These are phyloP conservation scores for Puccinia coronata DNA, from an alignment of 1,284 basidiomycete genomes.

Conservation along the genomic window DNA sequence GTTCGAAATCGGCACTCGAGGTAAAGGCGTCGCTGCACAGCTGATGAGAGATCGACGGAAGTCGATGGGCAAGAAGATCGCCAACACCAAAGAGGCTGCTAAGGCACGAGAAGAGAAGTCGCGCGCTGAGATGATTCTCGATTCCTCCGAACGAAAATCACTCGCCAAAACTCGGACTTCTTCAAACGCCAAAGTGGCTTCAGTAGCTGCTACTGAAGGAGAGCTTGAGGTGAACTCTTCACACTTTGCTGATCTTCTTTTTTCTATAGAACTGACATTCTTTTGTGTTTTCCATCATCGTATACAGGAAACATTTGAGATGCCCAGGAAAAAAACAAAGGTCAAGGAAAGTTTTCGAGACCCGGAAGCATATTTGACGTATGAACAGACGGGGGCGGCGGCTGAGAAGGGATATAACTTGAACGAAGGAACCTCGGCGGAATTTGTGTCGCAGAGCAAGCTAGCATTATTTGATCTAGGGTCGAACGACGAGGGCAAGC, in stretches of 20 bases:
- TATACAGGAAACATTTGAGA: conserved; percentile 74
- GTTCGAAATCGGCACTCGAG: conserved; percentile 80
- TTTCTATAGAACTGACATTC: background rate
- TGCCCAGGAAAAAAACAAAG: conserved; percentile 62
- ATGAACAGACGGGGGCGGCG: conserved; percentile 79
- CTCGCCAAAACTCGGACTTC: conserved; percentile 52
- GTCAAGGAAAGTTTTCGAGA: conserved; percentile 68
- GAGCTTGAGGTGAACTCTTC: conserved; percentile 42
- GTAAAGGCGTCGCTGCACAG: conserved; percentile 67
- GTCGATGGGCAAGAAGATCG: conserved; percentile 66
- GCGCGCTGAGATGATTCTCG: conserved; percentile 19
- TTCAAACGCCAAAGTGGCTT: background rate
- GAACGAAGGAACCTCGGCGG: conserved; percentile 60
- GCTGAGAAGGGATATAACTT: conserved; percentile 77
- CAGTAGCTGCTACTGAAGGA: conserved; percentile 24
- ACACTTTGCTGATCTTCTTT: background rate
- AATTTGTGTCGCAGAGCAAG: conserved; percentile 79
- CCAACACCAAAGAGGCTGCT: conserved; percentile 52
- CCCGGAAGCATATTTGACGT: conserved; percentile 84
- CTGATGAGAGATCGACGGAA: conserved; percentile 88
- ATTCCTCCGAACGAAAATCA: conserved; percentile 53
- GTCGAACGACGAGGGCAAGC: conserved; percentile 71
- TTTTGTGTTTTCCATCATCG: background rate
- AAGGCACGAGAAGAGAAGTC: background rate
- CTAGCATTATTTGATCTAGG: conserved; percentile 79